phyloP scores from a whole-genome alignment of 331 rosid genomes.

The Dryas integrifolia region DNA sequence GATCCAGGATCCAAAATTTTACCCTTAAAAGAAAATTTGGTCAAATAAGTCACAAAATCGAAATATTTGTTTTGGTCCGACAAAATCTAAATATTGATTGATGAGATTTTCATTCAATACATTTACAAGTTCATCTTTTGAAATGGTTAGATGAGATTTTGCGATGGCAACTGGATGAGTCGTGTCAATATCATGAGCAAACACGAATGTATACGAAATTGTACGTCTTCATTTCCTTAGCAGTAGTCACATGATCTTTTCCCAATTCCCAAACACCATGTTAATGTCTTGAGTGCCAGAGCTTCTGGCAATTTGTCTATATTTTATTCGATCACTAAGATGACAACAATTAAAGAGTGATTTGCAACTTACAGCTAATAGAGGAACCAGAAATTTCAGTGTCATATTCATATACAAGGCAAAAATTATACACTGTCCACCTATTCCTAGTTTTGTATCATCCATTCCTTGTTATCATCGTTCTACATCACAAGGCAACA shows the following conservation, averaged over 20 bases:
- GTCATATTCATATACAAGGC: neutral
- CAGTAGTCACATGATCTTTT: too few species aligned
- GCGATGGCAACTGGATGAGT: too few species aligned
- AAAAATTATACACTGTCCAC: neutral
- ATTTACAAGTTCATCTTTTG: neutral
- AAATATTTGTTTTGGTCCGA: too few species aligned
- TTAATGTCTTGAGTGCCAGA: too few species aligned
- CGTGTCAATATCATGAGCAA: too few species aligned
- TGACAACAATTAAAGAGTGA: too few species aligned
- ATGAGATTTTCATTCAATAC: neutral
- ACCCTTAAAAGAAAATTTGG: neutral
- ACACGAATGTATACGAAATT: too few species aligned
- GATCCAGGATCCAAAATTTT: too few species aligned
- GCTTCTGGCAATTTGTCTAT: neutral
- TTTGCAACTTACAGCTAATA: neutral
- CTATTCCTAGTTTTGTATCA: neutral
- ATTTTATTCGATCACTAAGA: neutral
- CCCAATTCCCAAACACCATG: too few species aligned
- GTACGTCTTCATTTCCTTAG: too few species aligned
- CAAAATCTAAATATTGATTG: neutral
- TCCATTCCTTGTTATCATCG: constrained; percentile 15
- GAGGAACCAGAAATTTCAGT: neutral
- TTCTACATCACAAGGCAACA: constrained; percentile 14
- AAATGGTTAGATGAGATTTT: too few species aligned
- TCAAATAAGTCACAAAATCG: neutral